Percentiles rank a stretch among this genome's conserved stretches.
These are phyloP conservation scores for Penicillium frequentans DNA, from an alignment of 2,329 filamentous ascomycete genomes.

Conservation along the genomic window DNA sequence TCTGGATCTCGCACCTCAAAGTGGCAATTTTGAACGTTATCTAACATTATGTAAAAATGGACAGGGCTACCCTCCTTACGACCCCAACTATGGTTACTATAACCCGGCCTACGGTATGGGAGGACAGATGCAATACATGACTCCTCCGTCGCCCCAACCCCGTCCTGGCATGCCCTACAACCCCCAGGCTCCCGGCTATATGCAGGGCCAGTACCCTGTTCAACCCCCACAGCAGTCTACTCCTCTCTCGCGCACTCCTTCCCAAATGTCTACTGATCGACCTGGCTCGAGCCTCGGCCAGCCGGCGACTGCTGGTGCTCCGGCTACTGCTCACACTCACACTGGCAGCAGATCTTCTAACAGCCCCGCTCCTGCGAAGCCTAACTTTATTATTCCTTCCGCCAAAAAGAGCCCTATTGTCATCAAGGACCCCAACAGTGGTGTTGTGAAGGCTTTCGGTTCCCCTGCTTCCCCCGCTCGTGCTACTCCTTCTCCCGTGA, in stretches of 20 bases:
- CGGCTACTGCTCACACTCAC: constrained; percentile 47
- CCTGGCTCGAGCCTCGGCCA: constrained; percentile 62
- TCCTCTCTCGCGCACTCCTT: constrained; percentile 78
- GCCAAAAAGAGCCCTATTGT: constrained; percentile 72
- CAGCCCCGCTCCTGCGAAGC: constrained; percentile 60
- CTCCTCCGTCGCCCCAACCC: constrained; percentile 48
- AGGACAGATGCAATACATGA: constrained; percentile 41
- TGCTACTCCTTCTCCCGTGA: constrained; percentile 59
- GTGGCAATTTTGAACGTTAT: constrained; percentile 69
- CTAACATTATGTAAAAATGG: constrained; percentile 62
- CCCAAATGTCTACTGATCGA: constrained; percentile 72
- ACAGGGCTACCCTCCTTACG: constrained; percentile 57
- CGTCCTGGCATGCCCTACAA: constrained; percentile 52
- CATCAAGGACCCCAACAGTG: constrained; percentile 82
- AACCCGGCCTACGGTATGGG: constrained; percentile 49
- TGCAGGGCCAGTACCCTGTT: constrained; percentile 54
- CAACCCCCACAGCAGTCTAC: constrained; percentile 57
- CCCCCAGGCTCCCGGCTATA: constrained; percentile 46
- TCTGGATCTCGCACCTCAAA: constrained; percentile 67
- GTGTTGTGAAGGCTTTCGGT: constrained; percentile 69
- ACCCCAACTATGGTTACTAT: constrained; percentile 39
- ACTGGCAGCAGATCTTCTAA: constrained; percentile 57
- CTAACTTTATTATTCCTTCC: constrained; percentile 63
- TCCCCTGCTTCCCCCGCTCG: constrained; percentile 63
- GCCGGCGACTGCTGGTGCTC: constrained; percentile 51